These are phyloP conservation scores for Aspergillus calidoustus DNA, from an alignment of 2,329 filamentous ascomycete species.

Conservation along the genomic window DNA sequence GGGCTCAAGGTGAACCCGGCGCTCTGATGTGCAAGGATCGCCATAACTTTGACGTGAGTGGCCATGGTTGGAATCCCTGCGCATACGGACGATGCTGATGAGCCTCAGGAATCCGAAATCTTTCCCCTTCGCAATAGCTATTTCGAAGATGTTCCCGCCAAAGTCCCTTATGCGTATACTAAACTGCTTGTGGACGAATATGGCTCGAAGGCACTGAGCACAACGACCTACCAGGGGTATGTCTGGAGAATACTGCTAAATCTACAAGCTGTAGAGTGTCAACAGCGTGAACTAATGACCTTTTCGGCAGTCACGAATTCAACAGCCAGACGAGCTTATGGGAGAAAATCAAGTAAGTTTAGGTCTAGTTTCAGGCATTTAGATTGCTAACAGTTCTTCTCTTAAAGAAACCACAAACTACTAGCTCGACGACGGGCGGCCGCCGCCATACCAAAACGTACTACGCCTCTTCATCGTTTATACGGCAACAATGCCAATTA, in stretches of 20 bases:
- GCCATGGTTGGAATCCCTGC: constrained; percentile 1
- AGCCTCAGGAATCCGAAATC: constrained; percentile 52
- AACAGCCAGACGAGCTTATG: constrained; percentile 37
- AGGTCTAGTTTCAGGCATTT: neutral
- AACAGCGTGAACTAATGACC: neutral
- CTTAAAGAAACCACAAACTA: constrained; percentile 13
- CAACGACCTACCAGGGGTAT: constrained; percentile 50
- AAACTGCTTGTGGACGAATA: constrained; percentile 61
- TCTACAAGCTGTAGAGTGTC: neutral
- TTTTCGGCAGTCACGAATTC: constrained; percentile 37
- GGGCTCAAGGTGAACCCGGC: constrained; percentile 44
- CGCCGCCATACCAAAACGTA: constrained; percentile 9
- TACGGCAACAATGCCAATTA: neutral
- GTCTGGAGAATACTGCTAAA: constrained; percentile 6
- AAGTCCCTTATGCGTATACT: constrained; percentile 62
- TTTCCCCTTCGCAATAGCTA: constrained; percentile 60
- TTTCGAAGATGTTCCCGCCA: constrained; percentile 59
- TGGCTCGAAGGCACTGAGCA: constrained; percentile 53
- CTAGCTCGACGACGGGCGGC: constrained; percentile 14
- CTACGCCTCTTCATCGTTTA: constrained; percentile 17
- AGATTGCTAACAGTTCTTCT: neutral
- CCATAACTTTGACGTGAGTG: constrained; percentile 54
- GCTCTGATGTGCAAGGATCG: constrained; percentile 62
- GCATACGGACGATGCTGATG: constrained; percentile 9
- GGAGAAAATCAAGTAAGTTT: constrained; percentile 30